Evolutionary conservation across 140 eudicot genomes (phyloP), one percentile per base, ranked within the genome.

Genomic region (Senecio squalidus): DNA sequence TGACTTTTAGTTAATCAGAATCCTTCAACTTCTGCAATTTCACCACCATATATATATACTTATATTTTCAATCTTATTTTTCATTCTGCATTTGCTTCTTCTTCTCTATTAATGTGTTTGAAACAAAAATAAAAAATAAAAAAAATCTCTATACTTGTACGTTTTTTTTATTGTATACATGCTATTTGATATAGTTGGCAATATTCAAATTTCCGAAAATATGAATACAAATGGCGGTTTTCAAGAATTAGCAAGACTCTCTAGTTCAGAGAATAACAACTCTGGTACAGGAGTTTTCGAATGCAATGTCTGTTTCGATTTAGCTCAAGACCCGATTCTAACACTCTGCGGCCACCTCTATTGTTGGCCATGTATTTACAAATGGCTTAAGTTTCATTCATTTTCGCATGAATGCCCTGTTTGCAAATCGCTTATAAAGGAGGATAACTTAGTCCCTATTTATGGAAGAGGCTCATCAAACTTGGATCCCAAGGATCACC

Each of bases 291-390:
- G 78, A 3, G 72, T 54, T 62, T 81, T 81, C 4, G 84, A 81
- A 38, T 81, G 88, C 70, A 73, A 81, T 36, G 77, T 81, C 38
- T 81, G 88, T 60, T 69, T 81, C 9, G 88, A 81, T 14, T 22
- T 67, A 39, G 88, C 78, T 3, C 74, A 81, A 53, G 88, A 81
- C 40, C 88, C 87, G 0, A 58, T 76, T 6, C 83, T 81, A 23
- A 81, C 81, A 4, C 76, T 77, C 10, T 81, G 88, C 3, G 84
- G 88, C 11, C 88, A 81, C 38, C 78, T 81, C 30, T 81, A 58
- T 41, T 81, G 88, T 31, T 81, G 88, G 88, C 81, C 88, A 6
- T 81, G 88, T 29, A 73, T 81, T 36, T 81, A 69, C 63, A 77
- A 70, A 62, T 81, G 88, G 88, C 75, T 81, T n/a, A 77, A 72